Evolutionary conservation across 2,329 filamentous ascomycete species (phyloP).

Genomic region (Clarireedia paspali): DNA sequence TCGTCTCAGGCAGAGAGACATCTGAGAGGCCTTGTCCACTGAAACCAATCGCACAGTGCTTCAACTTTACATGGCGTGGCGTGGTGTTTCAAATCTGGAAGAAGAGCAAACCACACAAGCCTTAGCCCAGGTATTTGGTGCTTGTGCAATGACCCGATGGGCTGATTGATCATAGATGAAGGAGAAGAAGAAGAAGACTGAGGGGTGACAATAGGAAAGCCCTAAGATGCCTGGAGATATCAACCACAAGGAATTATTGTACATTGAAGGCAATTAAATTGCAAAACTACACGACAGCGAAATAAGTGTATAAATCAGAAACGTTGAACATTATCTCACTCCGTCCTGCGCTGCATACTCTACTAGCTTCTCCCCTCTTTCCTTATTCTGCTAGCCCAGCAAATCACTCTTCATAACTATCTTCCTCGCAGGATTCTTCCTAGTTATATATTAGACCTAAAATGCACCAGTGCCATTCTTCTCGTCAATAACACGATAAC

Average conservation of each 20-base stretch:
- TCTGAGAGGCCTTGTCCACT: no score
- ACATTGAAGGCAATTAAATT: no score
- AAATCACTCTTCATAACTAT: background rate
- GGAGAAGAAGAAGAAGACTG: no score
- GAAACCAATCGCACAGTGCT: background rate
- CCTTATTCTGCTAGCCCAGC: background rate
- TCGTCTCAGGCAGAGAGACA: no score
- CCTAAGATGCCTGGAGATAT: no score
- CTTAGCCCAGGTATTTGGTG: background rate
- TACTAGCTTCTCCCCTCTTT: no score
- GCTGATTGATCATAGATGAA: background rate
- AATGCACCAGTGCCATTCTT: constrained; percentile 55
- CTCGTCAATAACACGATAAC: constrained; percentile 75
- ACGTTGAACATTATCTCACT: no score
- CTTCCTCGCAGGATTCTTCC: background rate
- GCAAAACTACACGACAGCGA: no score
- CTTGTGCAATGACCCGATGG: background rate
- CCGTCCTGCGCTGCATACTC: no score
- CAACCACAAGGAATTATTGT: no score
- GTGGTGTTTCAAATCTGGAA: background rate
- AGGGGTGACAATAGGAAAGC: no score
- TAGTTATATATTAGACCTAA: constrained; percentile 25
- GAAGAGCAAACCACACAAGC: background rate
- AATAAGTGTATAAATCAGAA: no score
- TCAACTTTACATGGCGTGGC: background rate